Conservation (phyloP, 2,329 filamentous ascomycete species). For the Aureobasidium subglaciale region DNA sequence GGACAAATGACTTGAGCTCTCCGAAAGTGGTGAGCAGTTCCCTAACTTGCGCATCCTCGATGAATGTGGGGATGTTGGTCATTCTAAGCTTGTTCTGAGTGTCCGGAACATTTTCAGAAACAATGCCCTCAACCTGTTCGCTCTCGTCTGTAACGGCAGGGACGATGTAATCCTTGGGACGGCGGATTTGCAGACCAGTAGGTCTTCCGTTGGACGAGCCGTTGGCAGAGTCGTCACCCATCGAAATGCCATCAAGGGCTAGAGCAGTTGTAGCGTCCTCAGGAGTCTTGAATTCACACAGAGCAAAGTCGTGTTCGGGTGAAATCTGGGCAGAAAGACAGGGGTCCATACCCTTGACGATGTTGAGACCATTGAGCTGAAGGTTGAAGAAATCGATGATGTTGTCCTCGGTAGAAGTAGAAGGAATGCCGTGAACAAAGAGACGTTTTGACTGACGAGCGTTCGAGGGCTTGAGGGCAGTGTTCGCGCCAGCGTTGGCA, state of each 20-base stretch:
- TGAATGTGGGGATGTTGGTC: slow-evolving; percentile 77
- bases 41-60: slow-evolving; percentile 84
- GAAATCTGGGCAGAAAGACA: slow-evolving; percentile 79
- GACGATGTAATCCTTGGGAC: slow-evolving; percentile 96
- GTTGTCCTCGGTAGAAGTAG: slow-evolving; percentile 64
- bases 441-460: slow-evolving; percentile 91
- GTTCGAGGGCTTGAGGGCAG: slow-evolving; percentile 85
- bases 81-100: slow-evolving; percentile 94
- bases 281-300: slow-evolving; percentile 83
- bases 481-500: slow-evolving; percentile 59
- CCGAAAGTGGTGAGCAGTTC: slow-evolving; percentile 89
- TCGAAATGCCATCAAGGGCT: slow-evolving; percentile 80
- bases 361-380: slow-evolving; percentile 93
- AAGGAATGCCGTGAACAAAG: slow-evolving; percentile 75
- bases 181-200: slow-evolving; percentile 64
- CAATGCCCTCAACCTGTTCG: slow-evolving; percentile 65
- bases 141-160: slow-evolving; percentile 69
- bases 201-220: slow-evolving; percentile 47
- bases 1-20: slow-evolving; percentile 81
- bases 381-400: slow-evolving; percentile 87
- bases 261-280: slow-evolving; percentile 86
- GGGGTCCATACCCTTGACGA: slow-evolving; percentile 74
- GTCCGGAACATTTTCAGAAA: slow-evolving; percentile 78
- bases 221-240: slow-evolving; percentile 50
- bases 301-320: slow-evolving; percentile 69